These are phyloP conservation scores for Artemisia argyi DNA, from an alignment of 129 eudicot species.

Conservation along the genomic window DNA sequence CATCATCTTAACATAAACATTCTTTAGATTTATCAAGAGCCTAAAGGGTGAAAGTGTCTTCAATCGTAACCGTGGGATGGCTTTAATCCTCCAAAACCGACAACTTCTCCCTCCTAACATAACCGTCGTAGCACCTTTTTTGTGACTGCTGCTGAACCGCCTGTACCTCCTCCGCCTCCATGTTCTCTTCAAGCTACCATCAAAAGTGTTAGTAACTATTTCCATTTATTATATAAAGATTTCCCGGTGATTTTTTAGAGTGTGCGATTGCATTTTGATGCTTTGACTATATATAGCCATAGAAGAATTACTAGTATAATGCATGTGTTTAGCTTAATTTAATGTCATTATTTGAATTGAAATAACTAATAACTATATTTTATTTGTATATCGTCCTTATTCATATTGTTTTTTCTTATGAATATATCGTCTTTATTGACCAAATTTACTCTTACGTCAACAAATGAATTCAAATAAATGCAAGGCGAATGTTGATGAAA, in stretches of 20 bases:
- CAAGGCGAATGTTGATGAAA: neutral
- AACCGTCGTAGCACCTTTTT: slow-evolving; percentile 28
- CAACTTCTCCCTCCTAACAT: slow-evolving; percentile 35
- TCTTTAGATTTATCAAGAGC: slow-evolving; percentile 54
- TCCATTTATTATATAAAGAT: slow-evolving; percentile 34
- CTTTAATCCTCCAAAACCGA: slow-evolving; percentile 52
- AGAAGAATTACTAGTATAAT: neutral
- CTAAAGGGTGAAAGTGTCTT: slow-evolving; percentile 46
- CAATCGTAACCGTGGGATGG: slow-evolving; percentile 36
- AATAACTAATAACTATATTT: neutral
- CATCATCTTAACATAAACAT: slow-evolving; percentile 61
- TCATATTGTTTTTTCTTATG: too few species aligned
- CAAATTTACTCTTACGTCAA: neutral
- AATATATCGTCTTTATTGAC: slow-evolving; percentile 13
- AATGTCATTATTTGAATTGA: neutral
- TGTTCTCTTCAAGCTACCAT: slow-evolving; percentile 19
- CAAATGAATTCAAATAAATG: neutral
- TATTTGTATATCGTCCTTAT: neutral
- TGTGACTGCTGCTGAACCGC: slow-evolving; percentile 18
- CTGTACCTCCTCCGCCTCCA: slow-evolving; percentile 43
- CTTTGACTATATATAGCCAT: slow-evolving; percentile 13
- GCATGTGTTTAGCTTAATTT: neutral
- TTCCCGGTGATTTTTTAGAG: slow-evolving; percentile 2
- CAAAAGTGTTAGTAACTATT: slow-evolving; percentile 23
- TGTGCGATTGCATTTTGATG: slow-evolving; percentile 10